These are phyloP conservation scores for Moricandia arvensis DNA, from an alignment of 345 rosid genomes.

Conservation along the genomic window DNA sequence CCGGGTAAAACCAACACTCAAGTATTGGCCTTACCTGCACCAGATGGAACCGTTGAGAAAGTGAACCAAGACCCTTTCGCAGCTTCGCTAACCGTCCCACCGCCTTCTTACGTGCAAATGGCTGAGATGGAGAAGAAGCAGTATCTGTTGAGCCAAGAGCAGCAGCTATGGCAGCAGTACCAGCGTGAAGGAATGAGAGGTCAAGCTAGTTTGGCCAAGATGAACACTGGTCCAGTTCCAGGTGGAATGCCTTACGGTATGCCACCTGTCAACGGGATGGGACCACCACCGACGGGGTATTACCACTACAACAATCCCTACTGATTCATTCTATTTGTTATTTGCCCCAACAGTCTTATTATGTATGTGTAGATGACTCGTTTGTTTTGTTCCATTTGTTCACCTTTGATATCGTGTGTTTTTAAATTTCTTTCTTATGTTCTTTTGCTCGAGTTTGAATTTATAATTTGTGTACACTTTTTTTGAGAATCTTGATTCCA, in stretches of 20 bases:
- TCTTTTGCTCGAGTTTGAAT: constrained; percentile 25
- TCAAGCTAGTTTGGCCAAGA: constrained; percentile 63
- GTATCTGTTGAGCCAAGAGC: constrained; percentile 61
- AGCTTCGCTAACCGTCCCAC: constrained; percentile 61
- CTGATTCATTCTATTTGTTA: constrained; percentile 27
- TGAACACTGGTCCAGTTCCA: constrained; percentile 44
- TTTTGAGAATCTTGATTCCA: constrained; percentile 13
- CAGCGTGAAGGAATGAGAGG: constrained; percentile 78
- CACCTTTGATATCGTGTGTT: constrained; percentile 21
- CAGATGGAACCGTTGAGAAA: constrained; percentile 66
- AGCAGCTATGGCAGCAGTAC: constrained; percentile 77
- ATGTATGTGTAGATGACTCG: constrained; percentile 36
- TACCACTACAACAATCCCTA: constrained; percentile 41
- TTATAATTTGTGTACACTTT: constrained; percentile 31
- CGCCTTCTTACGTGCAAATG: constrained; percentile 84
- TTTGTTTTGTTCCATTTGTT: background rate
- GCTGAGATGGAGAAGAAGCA: constrained; percentile 86
- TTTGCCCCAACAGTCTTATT: background rate
- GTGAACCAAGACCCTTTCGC: constrained; percentile 80
- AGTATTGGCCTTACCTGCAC: constrained; percentile 78
- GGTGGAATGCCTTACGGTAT: constrained; percentile 64
- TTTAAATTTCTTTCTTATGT: background rate
- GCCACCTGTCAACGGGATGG: constrained; percentile 48
- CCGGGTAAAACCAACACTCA: constrained; percentile 48
- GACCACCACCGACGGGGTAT: constrained; percentile 46